Base-by-base conservation (phyloP, 495 filamentous ascomycete genomes). In the Trichoderma orchidacearum region DNA sequence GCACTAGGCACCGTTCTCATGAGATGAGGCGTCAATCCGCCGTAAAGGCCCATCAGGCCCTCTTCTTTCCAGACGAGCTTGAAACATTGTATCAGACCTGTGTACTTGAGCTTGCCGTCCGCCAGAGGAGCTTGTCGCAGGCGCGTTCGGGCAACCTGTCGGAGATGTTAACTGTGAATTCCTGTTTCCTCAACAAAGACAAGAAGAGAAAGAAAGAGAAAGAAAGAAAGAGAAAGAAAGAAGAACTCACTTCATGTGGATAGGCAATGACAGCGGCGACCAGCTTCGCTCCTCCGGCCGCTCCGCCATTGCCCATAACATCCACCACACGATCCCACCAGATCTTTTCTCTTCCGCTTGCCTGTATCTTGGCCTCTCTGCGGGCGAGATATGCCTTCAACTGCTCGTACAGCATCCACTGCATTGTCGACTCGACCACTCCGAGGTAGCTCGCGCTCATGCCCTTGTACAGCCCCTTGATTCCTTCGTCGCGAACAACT, bases 361-460 rank as follows among this genome's bases (percentile, higher is more conserved):
- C 55, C 0, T 70, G 58, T 28, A 86, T 71, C 6, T 66, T 63
- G 50, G 78, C 73, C 61, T 88, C 80, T 12, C 87, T 74, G 53
- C 65, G 63, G 8, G 76, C 74, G 28, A 95, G 70, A 27, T 75
- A 70, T 25, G 73, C 70, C 75, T 95, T 95, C 72, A 91, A 77
- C 58, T 85, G 82, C 69, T 95, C 90, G 63, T 95, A 95, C 59
- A 94, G 72, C 53, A 90, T 84, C 82, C 90, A 85, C 63, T 95
- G 90, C 57, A 95, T 66, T 21, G 90, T 90, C 54, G 83, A 90
- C 74, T 95, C 90, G 9, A 84, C 81, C 8, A 91, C 85, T 5
- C 90, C 90, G 3, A 95, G 71, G 63, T 95, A 95, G 60, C 86
- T 91, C 11, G 90, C 90, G 62, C 83, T 89, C 63, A 95, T 78